Evolutionary conservation across 768 basidiomycete genomes (phyloP), one percentile per base, ranked within the genome.

Genomic region (Lactarius deliciosus): DNA sequence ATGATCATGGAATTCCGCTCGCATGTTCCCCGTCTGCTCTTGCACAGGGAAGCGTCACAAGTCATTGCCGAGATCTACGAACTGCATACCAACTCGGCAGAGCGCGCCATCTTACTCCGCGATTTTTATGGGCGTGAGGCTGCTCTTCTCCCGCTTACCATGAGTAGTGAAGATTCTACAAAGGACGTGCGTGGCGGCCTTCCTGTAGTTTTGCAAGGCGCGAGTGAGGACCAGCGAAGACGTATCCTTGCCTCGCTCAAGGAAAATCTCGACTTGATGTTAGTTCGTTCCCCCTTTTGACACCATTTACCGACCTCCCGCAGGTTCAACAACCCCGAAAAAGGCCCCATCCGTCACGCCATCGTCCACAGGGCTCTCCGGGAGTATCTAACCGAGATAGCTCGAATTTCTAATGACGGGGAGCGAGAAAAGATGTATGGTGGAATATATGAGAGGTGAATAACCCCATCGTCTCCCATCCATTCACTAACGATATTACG

Each of bases 121-220:
- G 92, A 94, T 67, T 94, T 97, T 69, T 98, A 94, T 70, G 95
- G 95, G 16, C 92, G 91, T 75, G 95, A 98, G 75, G 88, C 87
- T 0, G 79, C 82, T 3, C 77, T 98, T 36, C 94, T 96, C 76
- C 80, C 77, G 7, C 40, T 62, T 22, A 64, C 56, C 30, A 65
- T 69, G 13, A 86, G 85, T 16, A 87, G 83, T 55, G 82, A 81
- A 0, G 83, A 83, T 59, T 86, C 89, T 57, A 88, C 86, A 74
- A 89, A 85, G 68, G 77, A 78, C 16, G 83, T 85, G 5, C 88
- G 83, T 74, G 86, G 83, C 67, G 91, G 91, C 0, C 76, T 96
- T 56, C 79, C 79, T 18, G 90, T 88, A 1, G 78, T 92, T 3
- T 75, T 96, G 53, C 86, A 87, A 38, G 85, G 83, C 0, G 80